These are phyloP conservation scores for Tuctoria greenei DNA, from an alignment of 176 grass and related monocot genomes.

Conservation along the genomic window DNA sequence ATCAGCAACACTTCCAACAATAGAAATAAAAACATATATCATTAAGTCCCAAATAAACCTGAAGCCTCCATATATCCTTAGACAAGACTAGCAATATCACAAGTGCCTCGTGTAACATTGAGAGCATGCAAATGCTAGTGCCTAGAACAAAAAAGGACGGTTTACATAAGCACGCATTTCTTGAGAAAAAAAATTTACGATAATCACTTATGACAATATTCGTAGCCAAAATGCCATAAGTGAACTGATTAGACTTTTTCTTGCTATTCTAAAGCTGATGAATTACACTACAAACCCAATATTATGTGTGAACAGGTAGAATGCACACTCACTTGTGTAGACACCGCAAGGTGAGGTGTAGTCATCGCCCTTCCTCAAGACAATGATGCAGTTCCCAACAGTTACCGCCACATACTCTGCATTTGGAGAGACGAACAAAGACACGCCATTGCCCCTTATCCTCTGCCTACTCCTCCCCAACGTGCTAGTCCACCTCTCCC, in stretches of 20 bases:
- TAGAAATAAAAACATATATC: background rate
- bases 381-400: slow-evolving; percentile 50
- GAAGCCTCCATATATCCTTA: background rate
- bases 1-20: background rate
- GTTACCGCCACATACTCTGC: slow-evolving; percentile 65
- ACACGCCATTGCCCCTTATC: slow-evolving; percentile 33
- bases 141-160: background rate
- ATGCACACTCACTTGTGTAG: slow-evolving; percentile 55
- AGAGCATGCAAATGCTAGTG: background rate
- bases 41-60: slow-evolving; percentile 3
- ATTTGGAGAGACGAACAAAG: slow-evolving; percentile 50
- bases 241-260: background rate
- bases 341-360: slow-evolving; percentile 63
- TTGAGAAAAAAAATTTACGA: background rate
- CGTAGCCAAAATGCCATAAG: background rate
- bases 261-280: background rate
- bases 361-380: slow-evolving; percentile 64
- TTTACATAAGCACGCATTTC: background rate
- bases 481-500: slow-evolving; percentile 52
- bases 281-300: background rate
- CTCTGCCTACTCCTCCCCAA: slow-evolving; percentile 28
- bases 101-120: too few species aligned
- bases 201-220: slow-evolving; percentile 5
- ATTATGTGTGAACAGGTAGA: background rate
- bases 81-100: too few species aligned